Base-by-base conservation (phyloP, 768 basidiomycete genomes). In the Pulveroboletus sp. region DNA sequence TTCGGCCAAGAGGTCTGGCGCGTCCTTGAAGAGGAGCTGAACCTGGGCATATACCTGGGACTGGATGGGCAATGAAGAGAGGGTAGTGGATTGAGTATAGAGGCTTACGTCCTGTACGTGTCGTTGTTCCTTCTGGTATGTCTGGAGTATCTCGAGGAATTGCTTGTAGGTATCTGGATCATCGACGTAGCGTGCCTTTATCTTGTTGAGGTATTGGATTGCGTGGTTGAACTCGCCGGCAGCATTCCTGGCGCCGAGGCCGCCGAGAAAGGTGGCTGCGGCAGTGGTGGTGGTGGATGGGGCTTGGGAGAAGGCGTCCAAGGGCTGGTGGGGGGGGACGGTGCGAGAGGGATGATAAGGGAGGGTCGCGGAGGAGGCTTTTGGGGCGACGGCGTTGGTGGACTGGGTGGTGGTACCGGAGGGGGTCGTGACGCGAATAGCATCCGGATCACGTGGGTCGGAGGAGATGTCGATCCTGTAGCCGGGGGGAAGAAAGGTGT, bases 181-280 rank as follows among this genome's bases (percentile, higher is more conserved):
- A 56, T 87, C 83, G 10, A 81, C 71, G 68, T 86, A 98, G 18
- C 93, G 84, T 15, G 83, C 84, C 72, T 98, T 98, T 75, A 99
- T 98, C 75, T 94, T 95, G 79, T 96, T 97, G 60, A 99, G 84
- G 67, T 94, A 99, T 60, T 92, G 84, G 55, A 98, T 98, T 13
- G 96, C 96, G 61, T 95, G 86, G 67, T 88, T 86, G 73, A 93
- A 96, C 63, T 97, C 86, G 52, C 76, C 79, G 10, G 76, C 66
- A 11, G 79, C 66, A 37, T 75, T 73, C 57, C 73, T 75, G 54
- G 73, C 72, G 50, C 67, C 78, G 55, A 86, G 72, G 43, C 78
- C 80, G 27, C 82, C 81, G 18, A 89, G 75, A 51, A 86, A 76
- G 15, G 83, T 78, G 3, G 83, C 86, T 0, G 83, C 83, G 3